phyloP scores from a whole-genome alignment of 2,329 filamentous ascomycete species.

The Biscogniauxia mediterranea region DNA sequence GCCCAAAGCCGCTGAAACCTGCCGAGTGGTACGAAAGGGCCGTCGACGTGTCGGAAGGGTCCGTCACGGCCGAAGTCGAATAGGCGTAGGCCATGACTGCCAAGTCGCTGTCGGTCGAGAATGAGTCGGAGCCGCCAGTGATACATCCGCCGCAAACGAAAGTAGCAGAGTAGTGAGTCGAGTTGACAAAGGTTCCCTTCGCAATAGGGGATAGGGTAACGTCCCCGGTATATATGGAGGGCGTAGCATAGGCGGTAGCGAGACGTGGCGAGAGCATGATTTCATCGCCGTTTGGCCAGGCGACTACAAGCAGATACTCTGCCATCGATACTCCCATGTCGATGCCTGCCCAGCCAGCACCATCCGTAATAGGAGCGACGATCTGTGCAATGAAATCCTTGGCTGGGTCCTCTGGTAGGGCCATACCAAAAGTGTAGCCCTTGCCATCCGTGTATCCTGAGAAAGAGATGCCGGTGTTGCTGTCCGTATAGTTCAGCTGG shows the following conservation, averaged over 20 bases:
- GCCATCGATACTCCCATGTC: constrained; percentile 47
- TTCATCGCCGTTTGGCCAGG: constrained; percentile 47
- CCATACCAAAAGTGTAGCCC: constrained; percentile 49
- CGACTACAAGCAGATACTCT: constrained; percentile 45
- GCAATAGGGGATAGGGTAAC: constrained; percentile 44
- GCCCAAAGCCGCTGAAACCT: constrained; percentile 38
- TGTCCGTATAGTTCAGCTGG: constrained; percentile 36
- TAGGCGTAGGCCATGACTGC: constrained; percentile 41
- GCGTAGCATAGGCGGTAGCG: constrained; percentile 44
- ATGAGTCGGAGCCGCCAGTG: constrained; percentile 32
- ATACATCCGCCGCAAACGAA: constrained; percentile 51
- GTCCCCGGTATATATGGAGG: constrained; percentile 43
- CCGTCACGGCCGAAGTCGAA: constrained; percentile 33
- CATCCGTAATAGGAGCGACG: constrained; percentile 40
- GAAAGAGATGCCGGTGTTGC: constrained; percentile 46
- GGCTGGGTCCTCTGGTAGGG: constrained; percentile 45
- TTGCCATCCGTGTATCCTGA: constrained; percentile 34
- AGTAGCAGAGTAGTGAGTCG: constrained; percentile 51
- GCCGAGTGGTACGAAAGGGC: constrained; percentile 40
- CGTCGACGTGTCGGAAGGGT: constrained; percentile 32
- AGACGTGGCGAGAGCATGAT: constrained; percentile 34
- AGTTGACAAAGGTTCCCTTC: constrained; percentile 51
- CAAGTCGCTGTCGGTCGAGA: constrained; percentile 25
- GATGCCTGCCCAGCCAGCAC: constrained; percentile 48
- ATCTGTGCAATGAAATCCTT: constrained; percentile 56